Conservation (phyloP, 1,284 basidiomycete species). For the Inonotus obliquus region DNA sequence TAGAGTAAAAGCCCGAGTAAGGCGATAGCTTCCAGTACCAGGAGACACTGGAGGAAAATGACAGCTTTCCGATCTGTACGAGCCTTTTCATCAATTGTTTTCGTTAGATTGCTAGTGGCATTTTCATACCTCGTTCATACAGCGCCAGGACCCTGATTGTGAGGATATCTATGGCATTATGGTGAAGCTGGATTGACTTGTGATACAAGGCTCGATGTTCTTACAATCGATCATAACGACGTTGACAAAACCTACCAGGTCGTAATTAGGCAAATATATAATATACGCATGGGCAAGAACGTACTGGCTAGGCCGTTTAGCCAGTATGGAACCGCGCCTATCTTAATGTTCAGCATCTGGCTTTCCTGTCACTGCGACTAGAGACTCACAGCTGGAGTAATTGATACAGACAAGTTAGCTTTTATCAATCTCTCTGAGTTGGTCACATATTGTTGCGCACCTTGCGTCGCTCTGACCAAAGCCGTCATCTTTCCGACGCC, state of each 20-base stretch:
- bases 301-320: background rate
- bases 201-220: background rate
- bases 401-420: background rate
- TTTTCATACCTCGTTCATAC: background rate
- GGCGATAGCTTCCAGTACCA: background rate
- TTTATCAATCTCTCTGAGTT: no score
- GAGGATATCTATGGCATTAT: background rate
- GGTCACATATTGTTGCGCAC: background rate
- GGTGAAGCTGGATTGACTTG: background rate
- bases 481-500: background rate
- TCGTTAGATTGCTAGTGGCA: background rate
- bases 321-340: background rate
- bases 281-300: background rate
- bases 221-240: slow-evolving; percentile 3
- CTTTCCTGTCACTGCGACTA: background rate
- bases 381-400: background rate
- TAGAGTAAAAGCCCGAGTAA: background rate
- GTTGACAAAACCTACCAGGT: background rate
- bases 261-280: background rate
- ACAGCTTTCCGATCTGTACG: background rate
- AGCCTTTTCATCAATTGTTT: background rate
- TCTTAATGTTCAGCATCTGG: background rate
- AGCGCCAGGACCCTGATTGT: slow-evolving; percentile 3
- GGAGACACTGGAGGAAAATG: background rate
- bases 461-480: background rate